phyloP scores from a whole-genome alignment of 768 basidiomycete genomes.

The Tephrocybe sp. region DNA sequence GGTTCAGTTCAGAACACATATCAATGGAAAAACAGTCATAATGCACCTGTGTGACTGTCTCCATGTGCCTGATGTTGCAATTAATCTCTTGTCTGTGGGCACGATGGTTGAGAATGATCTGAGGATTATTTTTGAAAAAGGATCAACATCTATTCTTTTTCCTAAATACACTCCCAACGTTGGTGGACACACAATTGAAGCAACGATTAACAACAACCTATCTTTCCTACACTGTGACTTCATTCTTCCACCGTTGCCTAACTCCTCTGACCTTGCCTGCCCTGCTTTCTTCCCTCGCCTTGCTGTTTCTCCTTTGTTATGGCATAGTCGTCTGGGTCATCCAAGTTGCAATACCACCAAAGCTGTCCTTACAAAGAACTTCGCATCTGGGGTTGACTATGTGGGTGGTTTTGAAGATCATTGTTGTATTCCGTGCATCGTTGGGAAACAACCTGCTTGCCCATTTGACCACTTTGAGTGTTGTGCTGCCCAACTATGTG shows the following conservation, averaged over 20 bases:
- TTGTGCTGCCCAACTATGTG: neutral
- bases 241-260: no score
- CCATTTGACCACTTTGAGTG: constrained; percentile 1
- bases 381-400: constrained; percentile 1
- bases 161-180: neutral
- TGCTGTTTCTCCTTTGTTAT: no score
- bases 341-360: neutral
- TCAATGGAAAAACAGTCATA: constrained; percentile 1
- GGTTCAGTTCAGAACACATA: constrained; percentile 8
- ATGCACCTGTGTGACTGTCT: constrained; percentile 22
- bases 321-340: constrained; percentile 5
- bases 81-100: constrained; percentile 24
- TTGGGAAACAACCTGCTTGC: constrained; percentile 2
- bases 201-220: no score
- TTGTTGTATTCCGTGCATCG: constrained; percentile 5
- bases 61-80: constrained; percentile 20
- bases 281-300: no score
- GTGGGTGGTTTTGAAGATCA: neutral
- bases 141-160: constrained; percentile 4
- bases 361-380: constrained; percentile 2
- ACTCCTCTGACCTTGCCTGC: no score
- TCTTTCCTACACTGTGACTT: no score
- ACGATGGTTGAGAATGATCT: constrained; percentile 13
- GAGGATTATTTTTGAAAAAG: constrained; percentile 5
- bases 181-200: no score